Evolutionary conservation across 345 rosid genomes (phyloP).

Genomic region (Aurinia saxatilis): DNA sequence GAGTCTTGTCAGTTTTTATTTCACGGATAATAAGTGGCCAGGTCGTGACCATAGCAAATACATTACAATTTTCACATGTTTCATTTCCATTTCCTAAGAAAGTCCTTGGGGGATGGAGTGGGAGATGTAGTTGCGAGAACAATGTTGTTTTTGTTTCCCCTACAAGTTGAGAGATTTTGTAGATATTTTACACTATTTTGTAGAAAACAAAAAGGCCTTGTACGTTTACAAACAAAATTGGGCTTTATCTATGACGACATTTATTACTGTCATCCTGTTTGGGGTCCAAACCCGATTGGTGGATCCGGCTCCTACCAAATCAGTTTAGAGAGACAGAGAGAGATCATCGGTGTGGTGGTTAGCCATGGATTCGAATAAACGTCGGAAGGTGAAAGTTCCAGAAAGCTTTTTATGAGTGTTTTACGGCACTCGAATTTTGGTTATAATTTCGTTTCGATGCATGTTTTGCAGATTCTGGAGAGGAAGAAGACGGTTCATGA

Average conservation of each 20-base stretch:
- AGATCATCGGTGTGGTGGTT: constrained; percentile 9
- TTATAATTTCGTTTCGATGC: background rate
- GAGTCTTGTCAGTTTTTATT: constrained; percentile 35
- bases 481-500: constrained; percentile 55
- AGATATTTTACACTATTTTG: no score
- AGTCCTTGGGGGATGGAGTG: no score
- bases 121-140: no score
- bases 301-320: constrained; percentile 7
- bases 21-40: constrained; percentile 32
- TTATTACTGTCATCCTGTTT: background rate
- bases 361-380: constrained; percentile 38
- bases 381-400: constrained; percentile 33
- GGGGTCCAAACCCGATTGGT: constrained; percentile 1
- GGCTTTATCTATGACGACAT: background rate
- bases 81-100: no score
- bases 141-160: no score
- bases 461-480: constrained; percentile 43
- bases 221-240: background rate
- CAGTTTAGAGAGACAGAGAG: background rate
- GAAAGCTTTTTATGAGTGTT: constrained; percentile 16
- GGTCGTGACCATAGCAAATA: no score
- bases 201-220: background rate
- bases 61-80: no score
- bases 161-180: no score
- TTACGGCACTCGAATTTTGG: background rate